A percentile compares a stretch with the other conserved stretches of the same genome.
Conservation (phyloP, 352 stramenopile species). For the Phytophthora uliginosa region DNA sequence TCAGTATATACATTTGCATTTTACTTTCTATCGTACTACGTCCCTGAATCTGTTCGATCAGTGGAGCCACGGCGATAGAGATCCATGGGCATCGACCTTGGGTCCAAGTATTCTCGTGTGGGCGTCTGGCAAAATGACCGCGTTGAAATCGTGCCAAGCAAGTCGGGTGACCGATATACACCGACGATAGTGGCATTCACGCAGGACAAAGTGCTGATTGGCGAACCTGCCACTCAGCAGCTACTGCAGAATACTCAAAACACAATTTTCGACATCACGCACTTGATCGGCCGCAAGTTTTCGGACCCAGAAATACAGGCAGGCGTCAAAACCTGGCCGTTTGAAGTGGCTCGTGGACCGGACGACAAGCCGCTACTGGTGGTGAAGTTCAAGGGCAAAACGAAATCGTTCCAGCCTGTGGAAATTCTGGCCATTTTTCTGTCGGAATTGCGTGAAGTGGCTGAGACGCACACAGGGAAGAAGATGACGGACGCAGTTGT, state of each 20-base stretch:
- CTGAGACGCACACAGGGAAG: neutral
- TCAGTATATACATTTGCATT: conserved; percentile 27
- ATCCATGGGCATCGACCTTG: conserved; percentile 27
- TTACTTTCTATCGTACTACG: conserved; percentile 4
- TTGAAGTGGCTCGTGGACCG: neutral
- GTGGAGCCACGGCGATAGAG: conserved; percentile 74
- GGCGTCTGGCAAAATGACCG: neutral
- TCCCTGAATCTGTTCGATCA: conserved; percentile 17
- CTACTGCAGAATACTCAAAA: conserved; percentile 1
- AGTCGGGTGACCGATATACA: neutral
- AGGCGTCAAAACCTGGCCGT: neutral
- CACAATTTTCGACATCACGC: neutral
- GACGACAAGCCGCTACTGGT: neutral
- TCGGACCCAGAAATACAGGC: conserved; percentile 6
- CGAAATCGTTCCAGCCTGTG: neutral
- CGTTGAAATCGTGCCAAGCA: neutral
- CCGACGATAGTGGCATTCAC: neutral
- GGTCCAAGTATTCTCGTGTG: neutral
- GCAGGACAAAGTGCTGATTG: neutral
- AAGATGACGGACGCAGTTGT: conserved; percentile 2
- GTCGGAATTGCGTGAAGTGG: neutral
- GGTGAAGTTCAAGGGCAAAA: neutral
- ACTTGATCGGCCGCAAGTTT: conserved; percentile 9
- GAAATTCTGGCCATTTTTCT: conserved; percentile 14
- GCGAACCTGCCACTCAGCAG: neutral